Evolutionary conservation across 78 protist species (phyloP), one percentile per base, ranked within the genome.

Genomic region (Isochrysis galbana): DNA sequence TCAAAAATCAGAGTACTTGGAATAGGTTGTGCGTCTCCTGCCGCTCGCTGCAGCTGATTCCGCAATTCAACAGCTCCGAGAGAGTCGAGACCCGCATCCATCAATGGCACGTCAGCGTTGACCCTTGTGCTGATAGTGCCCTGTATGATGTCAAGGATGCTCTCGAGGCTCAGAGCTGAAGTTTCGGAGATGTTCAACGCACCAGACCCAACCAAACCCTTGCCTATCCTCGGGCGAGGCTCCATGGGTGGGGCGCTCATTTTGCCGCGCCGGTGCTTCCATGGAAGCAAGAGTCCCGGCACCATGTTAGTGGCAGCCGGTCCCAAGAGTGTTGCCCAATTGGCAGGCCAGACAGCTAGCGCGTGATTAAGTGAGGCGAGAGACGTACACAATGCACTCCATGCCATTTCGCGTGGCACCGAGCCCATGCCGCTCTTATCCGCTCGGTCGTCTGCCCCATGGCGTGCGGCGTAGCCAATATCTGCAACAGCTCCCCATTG

Each of bases 391-490:
- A 70, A 41, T 1, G 80, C 80, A 21, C 7, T 41, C 44, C 14
- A 34, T 21, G 80, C 80, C 44, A 34, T 21, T 14, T 3, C 80
- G 36, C 80, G 80, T 14, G 80, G 5, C 45, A 70, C 21, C 32
- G 41, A 1, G 41, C 80, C 80, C 11, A 70, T 4, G n/a, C 80
- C 80, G 2, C n/a, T 21, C 74, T 11, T 26, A 23, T 3, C 14
- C 61, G 61, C 61, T 14, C 61, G 61, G 29, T 51, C 61, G 74
- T 26, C 74, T 11, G 74, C 74, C 36, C 74, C 74, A n/a, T 67
- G 74, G 80, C 80, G 80, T 41, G 80, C 80, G 7, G 80, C 80
- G 41, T 70, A 70, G 80, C 42, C 86, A 5, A 77, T 41, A 44
- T 39, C 86, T 21, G 86, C 86, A n/a, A 36, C 86, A 19, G 86